Evolutionary conservation across 2,329 filamentous ascomycete species (phyloP).

Genomic region (Pseudogymnoascus sp.): DNA sequence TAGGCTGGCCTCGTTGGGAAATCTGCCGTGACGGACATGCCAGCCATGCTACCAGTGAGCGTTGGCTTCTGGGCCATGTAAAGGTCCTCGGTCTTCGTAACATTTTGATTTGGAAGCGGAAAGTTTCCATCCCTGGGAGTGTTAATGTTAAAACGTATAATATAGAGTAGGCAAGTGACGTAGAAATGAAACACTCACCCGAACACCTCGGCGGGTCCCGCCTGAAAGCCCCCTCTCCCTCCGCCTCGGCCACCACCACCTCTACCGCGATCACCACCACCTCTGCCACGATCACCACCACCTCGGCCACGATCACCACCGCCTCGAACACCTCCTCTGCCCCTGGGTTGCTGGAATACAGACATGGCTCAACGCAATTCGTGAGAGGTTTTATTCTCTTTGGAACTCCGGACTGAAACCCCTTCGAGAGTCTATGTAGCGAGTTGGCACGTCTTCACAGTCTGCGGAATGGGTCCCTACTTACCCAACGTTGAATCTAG

Average conservation of each 20-base stretch:
- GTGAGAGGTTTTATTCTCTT: background rate
- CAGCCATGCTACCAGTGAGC: slow-evolving; percentile 3
- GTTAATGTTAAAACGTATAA: background rate
- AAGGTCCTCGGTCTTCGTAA: slow-evolving; percentile 6
- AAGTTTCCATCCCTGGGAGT: slow-evolving; percentile 1
- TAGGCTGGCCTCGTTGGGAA: slow-evolving; percentile 17
- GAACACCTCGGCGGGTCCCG: background rate
- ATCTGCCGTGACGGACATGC: slow-evolving; percentile 8
- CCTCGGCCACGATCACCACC: slow-evolving; percentile 7
- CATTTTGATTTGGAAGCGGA: slow-evolving; percentile 9
- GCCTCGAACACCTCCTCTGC: slow-evolving; percentile 6
- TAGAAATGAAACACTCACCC: slow-evolving; percentile 10
- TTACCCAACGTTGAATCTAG: background rate
- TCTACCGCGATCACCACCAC: background rate
- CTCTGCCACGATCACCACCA: slow-evolving; percentile 5
- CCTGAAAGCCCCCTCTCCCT: background rate
- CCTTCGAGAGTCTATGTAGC: background rate
- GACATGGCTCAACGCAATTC: background rate
- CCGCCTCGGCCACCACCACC: slow-evolving; percentile 7
- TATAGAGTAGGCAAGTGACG: background rate
- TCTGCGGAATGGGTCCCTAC: background rate
- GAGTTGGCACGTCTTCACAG: background rate
- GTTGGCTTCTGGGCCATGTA: slow-evolving; percentile 10
- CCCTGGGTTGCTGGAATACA: background rate
- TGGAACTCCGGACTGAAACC: background rate